Evolutionary conservation across 116 monocot genomes (phyloP).

Genomic region (Iris pallida): DNA sequence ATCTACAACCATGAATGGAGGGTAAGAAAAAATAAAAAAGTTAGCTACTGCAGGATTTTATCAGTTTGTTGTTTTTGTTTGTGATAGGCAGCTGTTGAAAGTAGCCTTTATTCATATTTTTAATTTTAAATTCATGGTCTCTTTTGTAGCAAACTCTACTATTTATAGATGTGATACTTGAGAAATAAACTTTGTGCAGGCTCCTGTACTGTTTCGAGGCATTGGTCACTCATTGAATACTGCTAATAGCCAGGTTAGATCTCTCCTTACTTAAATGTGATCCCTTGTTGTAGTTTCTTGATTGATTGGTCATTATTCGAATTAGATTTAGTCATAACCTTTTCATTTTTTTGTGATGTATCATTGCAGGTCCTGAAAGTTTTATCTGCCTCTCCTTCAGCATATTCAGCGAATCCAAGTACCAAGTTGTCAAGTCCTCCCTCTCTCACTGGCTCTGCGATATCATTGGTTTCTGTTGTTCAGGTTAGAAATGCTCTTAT

Average conservation of each 20-base stretch:
- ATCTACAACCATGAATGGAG: too few species aligned
- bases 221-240: conserved; percentile 71
- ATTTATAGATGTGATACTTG: too few species aligned
- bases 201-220: conserved; percentile 71
- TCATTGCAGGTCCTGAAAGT: conserved; percentile 53
- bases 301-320: conserved; percentile 9
- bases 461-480: conserved; percentile 75
- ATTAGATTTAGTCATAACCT: not conserved
- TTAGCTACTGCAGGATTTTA: too few species aligned
- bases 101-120: too few species aligned
- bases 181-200: conserved; percentile 47
- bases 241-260: conserved; percentile 57
- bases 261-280: too few species aligned
- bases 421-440: conserved; percentile 52
- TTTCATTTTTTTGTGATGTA: too few species aligned
- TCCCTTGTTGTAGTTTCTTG: too few species aligned
- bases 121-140: too few species aligned
- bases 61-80: too few species aligned
- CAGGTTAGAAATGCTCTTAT: conserved; percentile 33
- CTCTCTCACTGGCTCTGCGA: conserved; percentile 58
- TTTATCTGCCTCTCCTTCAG: conserved; percentile 69
- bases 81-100: too few species aligned
- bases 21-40: too few species aligned
- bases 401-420: conserved; percentile 75
- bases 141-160: too few species aligned